Base-by-base conservation (phyloP, 805 yeast genomes). In the Kuraishia borneana region DNA sequence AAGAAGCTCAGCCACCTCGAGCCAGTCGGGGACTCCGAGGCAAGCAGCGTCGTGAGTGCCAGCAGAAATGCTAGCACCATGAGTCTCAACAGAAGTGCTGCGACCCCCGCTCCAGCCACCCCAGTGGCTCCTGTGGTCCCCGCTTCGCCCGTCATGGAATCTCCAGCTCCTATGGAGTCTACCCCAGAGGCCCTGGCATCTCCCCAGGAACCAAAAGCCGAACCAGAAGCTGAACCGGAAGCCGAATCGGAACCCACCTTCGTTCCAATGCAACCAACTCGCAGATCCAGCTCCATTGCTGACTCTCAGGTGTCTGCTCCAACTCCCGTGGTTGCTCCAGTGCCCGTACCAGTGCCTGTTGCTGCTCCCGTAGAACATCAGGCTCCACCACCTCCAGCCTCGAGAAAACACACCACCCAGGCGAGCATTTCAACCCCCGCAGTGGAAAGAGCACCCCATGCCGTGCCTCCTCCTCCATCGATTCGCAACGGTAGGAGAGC, bases 301-400 rank as follows among this genome's bases (percentile, higher is more conserved):
- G n/a, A n/a, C 6, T 10, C 29, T 12, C 29, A 26, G 17, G 17
- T 14, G 16, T 7, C 30, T 9, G 33, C 30, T 21, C 31, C 36
- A 12, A 21, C 42, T 19, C 32, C 20, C 6, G 17, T 19, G 6
- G 32, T 20, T 5, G 32, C 25, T 4, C 18, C 32, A n/a, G n/a
- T n/a, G n/a, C n/a, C n/a, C n/a, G n/a, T n/a, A n/a, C n/a, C n/a
- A n/a, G n/a, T n/a, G 25, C 29, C 26, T 38, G 3, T 41, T 13
- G 16, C 39, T n/a, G 36, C 28, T 18, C 25, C 43, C 14, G 37
- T 42, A 16, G 37, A 32, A n/a, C 31, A 18, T 3, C 9, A 35
- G 33, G 51, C 54, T 26, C 61, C 60, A 18, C 62, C 58, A 18
- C 61, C 55, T 18, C 60, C 59, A 36, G 38, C 46, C 6, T 45